Conservation (phyloP, 2,329 filamentous ascomycete genomes). For the Penicillium sp. region DNA sequence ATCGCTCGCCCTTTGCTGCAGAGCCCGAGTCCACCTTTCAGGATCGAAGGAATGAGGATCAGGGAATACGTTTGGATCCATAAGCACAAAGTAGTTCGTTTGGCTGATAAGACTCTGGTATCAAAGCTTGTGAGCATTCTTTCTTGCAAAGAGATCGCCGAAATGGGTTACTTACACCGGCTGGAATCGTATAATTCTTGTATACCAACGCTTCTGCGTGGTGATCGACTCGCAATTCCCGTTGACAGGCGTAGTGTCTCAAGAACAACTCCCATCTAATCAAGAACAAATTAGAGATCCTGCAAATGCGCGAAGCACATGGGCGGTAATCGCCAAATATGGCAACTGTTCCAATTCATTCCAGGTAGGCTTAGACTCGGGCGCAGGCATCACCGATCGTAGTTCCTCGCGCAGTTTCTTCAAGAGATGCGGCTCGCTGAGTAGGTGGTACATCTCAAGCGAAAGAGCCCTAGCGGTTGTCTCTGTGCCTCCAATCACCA, state of each 20-base stretch:
- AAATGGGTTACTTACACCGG: slow-evolving; percentile 30
- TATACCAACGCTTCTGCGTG: slow-evolving; percentile 40
- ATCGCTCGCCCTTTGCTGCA: slow-evolving; percentile 23
- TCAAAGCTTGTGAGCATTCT: not conserved
- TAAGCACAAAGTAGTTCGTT: slow-evolving; percentile 30
- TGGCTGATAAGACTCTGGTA: slow-evolving; percentile 30
- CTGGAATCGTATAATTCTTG: slow-evolving; percentile 40
- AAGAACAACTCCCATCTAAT: slow-evolving; percentile 26
- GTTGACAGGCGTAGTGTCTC: slow-evolving; percentile 51
- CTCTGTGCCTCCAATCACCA: slow-evolving; percentile 50
- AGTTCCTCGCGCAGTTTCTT: slow-evolving; percentile 38
- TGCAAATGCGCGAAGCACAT: not conserved
- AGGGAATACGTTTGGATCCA: slow-evolving; percentile 33
- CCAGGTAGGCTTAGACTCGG: slow-evolving; percentile 33
- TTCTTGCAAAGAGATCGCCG: not conserved
- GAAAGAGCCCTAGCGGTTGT: slow-evolving; percentile 43
- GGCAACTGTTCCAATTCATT: slow-evolving; percentile 48
- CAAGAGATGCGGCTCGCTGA: slow-evolving; percentile 27
- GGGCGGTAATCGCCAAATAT: slow-evolving; percentile 41
- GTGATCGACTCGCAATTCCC: slow-evolving; percentile 40
- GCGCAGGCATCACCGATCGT: slow-evolving; percentile 36
- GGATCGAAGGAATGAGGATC: slow-evolving; percentile 35
- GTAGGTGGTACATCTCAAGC: slow-evolving; percentile 36
- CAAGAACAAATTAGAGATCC: not conserved
- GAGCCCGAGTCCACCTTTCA: slow-evolving; percentile 35